These are phyloP conservation scores for Fomitopsis serialis DNA, from an alignment of 768 basidiomycete genomes.

Conservation along the genomic window DNA sequence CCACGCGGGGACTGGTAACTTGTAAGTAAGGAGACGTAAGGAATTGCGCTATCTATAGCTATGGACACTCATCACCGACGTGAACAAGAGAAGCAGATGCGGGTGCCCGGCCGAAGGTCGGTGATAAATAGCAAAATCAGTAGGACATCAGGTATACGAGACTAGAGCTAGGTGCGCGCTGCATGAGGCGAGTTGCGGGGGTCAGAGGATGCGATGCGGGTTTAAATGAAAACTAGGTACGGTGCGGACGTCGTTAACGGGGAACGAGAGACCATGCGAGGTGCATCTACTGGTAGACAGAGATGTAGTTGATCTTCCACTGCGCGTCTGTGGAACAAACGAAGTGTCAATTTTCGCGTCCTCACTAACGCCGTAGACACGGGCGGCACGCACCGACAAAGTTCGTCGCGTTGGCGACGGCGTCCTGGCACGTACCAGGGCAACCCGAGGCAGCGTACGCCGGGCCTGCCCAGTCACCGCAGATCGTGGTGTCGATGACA, in stretches of 20 bases:
- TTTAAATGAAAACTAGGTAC: not conserved
- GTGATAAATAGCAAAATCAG: not conserved
- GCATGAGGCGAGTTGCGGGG: too few species aligned
- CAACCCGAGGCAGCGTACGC: constrained; percentile 26
- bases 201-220: not conserved
- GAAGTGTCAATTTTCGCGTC: constrained; percentile 5
- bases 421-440: constrained; percentile 28
- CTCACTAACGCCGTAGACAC: not conserved
- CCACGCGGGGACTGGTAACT: too few species aligned
- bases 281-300: constrained; percentile 37
- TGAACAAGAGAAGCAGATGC: not conserved
- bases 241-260: not conserved
- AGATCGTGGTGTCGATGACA: constrained; percentile 37
- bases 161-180: too few species aligned
- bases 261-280: not conserved
- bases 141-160: not conserved
- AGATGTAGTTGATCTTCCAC: constrained; percentile 54
- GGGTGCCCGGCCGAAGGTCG: not conserved
- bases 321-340: constrained; percentile 35
- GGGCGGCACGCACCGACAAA: constrained; percentile 32
- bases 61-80: not conserved
- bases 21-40: not conserved
- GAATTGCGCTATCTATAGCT: not conserved
- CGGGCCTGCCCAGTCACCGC: constrained; percentile 39
- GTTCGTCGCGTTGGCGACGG: constrained; percentile 51